phyloP scores from a whole-genome alignment of 192 early-diverging fungal species.

The Pilaira anomala region DNA sequence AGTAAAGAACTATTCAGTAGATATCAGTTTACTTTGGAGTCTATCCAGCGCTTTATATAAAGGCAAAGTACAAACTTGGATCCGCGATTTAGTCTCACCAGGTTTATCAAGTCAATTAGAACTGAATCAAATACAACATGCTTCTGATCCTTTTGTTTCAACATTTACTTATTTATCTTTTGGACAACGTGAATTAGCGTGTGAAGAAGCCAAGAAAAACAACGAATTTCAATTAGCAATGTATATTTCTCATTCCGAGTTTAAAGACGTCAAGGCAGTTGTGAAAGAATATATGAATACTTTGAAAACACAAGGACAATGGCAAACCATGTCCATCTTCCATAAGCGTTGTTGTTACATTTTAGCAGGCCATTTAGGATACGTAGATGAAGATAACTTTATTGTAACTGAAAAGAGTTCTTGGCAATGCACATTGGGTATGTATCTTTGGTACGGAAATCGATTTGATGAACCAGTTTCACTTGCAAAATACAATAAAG shows the following conservation, averaged over 20 bases:
- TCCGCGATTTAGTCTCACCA: not conserved
- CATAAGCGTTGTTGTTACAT: not conserved
- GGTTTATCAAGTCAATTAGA: not conserved
- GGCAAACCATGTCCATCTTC: not conserved
- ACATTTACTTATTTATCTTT: not conserved
- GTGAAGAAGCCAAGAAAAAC: not conserved
- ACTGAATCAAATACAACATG: not conserved
- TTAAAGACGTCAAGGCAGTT: not conserved
- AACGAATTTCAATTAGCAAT: not conserved
- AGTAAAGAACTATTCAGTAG: not conserved
- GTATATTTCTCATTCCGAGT: not conserved
- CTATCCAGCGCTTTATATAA: not conserved
- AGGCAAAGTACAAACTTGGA: not conserved
- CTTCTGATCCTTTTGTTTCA: not conserved
- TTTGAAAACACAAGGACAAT: not conserved
- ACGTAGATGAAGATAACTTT: not conserved
- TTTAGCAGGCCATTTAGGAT: not conserved
- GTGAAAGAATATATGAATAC: not conserved
- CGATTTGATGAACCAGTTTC: not conserved
- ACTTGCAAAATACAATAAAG: not conserved
- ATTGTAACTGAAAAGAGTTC: not conserved
- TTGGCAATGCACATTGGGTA: slow-evolving; percentile 5
- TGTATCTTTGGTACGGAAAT: not conserved
- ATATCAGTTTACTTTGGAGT: not conserved
- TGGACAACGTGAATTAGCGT: not conserved